Conservation (phyloP, 345 rosid genomes). For the Bruguiera parviflora region DNA sequence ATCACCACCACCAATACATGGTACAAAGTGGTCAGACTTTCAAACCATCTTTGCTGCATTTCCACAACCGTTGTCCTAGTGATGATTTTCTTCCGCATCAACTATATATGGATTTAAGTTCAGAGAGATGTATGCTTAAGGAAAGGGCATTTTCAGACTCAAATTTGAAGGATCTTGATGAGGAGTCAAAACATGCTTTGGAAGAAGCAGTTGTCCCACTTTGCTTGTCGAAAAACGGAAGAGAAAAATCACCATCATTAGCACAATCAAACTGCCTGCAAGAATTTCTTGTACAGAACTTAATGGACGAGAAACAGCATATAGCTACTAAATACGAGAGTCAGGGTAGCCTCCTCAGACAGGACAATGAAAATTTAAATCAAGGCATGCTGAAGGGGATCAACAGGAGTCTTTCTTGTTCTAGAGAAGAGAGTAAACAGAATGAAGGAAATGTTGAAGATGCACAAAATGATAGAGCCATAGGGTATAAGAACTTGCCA, state of each 20-base stretch:
- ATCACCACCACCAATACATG: conserved; percentile 33
- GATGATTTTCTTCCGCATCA: conserved; percentile 33
- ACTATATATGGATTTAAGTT: conserved; percentile 17
- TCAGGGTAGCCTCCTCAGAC: conserved; percentile 20
- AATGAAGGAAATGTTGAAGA: conserved; percentile 16
- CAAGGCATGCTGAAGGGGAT: conserved; percentile 24
- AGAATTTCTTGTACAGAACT: conserved; percentile 30
- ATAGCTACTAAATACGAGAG: conserved; percentile 4
- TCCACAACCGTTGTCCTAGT: conserved; percentile 43
- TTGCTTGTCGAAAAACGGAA: conserved; percentile 27
- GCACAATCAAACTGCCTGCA: conserved; percentile 33
- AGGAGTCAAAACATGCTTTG: conserved; percentile 15
- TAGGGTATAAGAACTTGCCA: conserved; percentile 19
- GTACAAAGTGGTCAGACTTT: conserved; percentile 27
- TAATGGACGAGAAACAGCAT: conserved; percentile 18
- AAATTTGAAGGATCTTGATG: conserved; percentile 40
- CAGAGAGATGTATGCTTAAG: conserved; percentile 32
- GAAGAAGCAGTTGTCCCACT: conserved; percentile 31
- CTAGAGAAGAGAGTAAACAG: conserved; percentile 20
- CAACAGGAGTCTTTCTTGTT: conserved; percentile 20
- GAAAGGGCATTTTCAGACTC: conserved; percentile 61
- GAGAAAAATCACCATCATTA: conserved; percentile 40
- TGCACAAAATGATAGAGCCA: conserved; percentile 16
- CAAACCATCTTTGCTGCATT: conserved; percentile 30
- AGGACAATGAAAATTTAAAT: conserved; percentile 19